A percentile compares a stretch with the other conserved stretches of the same genome.
Conservation (phyloP, 1,284 basidiomycete genomes). For the Irpex rosettiformis region DNA sequence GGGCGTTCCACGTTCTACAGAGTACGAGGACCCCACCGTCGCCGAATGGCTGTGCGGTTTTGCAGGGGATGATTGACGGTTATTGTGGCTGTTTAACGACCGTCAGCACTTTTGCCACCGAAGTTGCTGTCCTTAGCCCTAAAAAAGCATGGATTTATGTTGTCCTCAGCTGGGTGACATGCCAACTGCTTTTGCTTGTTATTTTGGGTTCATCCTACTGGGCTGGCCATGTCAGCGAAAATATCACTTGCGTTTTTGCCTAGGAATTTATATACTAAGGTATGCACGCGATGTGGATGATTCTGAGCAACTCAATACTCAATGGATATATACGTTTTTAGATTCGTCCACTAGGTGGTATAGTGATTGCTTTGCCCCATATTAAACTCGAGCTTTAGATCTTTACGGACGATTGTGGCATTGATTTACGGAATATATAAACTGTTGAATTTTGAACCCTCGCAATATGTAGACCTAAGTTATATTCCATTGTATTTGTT, state of each 20-base stretch:
- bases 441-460: too few species aligned
- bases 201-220: slow-evolving; percentile 74
- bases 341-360: too few species aligned
- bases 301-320: neutral
- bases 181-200: slow-evolving; percentile 73
- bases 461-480: too few species aligned
- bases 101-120: slow-evolving; percentile 89
- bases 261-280: neutral
- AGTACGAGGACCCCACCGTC: slow-evolving; percentile 44
- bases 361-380: too few species aligned
- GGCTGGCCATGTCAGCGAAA: slow-evolving; percentile 43
- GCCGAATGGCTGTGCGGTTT: slow-evolving; percentile 58
- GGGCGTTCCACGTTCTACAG: slow-evolving; percentile 70
- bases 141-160: slow-evolving; percentile 68
- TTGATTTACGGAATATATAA: too few species aligned
- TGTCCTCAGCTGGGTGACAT: slow-evolving; percentile 61
- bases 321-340: too few species aligned
- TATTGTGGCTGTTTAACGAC: slow-evolving; percentile 96
- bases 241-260: slow-evolving; percentile 35
- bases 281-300: neutral
- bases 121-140: slow-evolving; percentile 60
- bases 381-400: too few species aligned
- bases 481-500: too few species aligned
- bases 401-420: too few species aligned
- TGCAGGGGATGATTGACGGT: slow-evolving; percentile 85